These are phyloP conservation scores for Podospora fimiseda DNA, from an alignment of 495 filamentous ascomycete genomes.

Conservation along the genomic window DNA sequence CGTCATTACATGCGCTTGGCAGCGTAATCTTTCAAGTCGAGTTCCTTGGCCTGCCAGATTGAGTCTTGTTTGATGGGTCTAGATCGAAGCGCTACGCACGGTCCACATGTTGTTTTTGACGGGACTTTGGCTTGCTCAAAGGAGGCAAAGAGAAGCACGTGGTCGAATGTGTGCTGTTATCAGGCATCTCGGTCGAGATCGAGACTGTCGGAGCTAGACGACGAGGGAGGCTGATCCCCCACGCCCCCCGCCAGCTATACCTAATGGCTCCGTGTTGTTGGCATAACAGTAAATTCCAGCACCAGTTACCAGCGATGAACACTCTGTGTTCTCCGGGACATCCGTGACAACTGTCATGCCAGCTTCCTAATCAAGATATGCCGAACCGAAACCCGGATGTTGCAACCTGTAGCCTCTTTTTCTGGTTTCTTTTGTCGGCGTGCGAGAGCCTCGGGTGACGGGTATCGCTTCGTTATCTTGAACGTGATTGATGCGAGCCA, in stretches of 20 bases:
- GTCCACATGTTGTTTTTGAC: slow-evolving; percentile 8
- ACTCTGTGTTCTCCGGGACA: too few relatives aligned
- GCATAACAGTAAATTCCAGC: too few relatives aligned
- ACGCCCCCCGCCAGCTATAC: background rate
- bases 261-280: too few relatives aligned
- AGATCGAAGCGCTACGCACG: background rate
- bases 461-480: background rate
- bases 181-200: too few relatives aligned
- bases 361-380: slow-evolving; percentile 18
- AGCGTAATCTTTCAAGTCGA: background rate
- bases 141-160: too few relatives aligned
- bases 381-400: slow-evolving; percentile 8
- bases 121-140: background rate
- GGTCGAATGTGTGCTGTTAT: too few relatives aligned
- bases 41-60: background rate
- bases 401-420: too few relatives aligned
- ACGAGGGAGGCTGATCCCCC: background rate
- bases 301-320: too few relatives aligned
- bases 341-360: background rate
- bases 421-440: too few relatives aligned
- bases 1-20: background rate
- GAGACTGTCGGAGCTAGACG: too few relatives aligned
- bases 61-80: background rate
- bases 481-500: background rate
- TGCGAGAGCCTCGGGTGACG: too few relatives aligned